These are phyloP conservation scores for Hippophae rhamnoides DNA, from an alignment of 306 rosid genomes.

Conservation along the genomic window DNA sequence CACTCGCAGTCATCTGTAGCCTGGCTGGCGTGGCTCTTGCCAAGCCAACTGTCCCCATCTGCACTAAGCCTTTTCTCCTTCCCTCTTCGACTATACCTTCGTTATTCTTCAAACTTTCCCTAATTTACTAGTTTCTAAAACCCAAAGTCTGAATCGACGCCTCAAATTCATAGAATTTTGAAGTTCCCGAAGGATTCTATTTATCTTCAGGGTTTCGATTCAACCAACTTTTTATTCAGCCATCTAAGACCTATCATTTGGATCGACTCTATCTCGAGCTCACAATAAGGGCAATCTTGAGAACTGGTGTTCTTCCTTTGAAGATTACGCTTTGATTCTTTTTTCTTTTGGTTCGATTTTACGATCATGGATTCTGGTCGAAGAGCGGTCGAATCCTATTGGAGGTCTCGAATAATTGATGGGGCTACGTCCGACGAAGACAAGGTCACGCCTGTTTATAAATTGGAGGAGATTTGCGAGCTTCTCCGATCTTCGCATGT, in stretches of 20 bases:
- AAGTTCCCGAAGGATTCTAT: too few relatives aligned
- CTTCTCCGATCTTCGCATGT: slow-evolving; percentile 77
- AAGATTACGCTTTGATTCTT: slow-evolving; percentile 3
- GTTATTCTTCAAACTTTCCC: too few relatives aligned
- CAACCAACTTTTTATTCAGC: not conserved
- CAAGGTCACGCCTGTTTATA: slow-evolving; percentile 85
- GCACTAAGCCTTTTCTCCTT: too few relatives aligned
- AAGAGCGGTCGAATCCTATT: slow-evolving; percentile 94
- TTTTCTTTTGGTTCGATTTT: slow-evolving; percentile 7
- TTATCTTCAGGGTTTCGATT: not conserved
- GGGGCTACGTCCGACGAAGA: slow-evolving; percentile 92
- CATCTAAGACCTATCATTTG: slow-evolving; percentile 7
- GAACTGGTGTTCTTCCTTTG: slow-evolving; percentile 3
- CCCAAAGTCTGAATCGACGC: too few relatives aligned
- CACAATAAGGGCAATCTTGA: not conserved
- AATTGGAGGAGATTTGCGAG: slow-evolving; percentile 80
- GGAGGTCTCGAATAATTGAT: slow-evolving; percentile 87
- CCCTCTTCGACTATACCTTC: too few relatives aligned
- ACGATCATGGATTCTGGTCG: slow-evolving; percentile 79
- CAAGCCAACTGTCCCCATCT: too few relatives aligned
- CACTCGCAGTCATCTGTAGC: too few relatives aligned
- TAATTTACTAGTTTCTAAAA: too few relatives aligned
- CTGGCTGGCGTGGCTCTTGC: too few relatives aligned
- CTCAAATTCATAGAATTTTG: too few relatives aligned
- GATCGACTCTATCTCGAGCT: slow-evolving; percentile 17